These are phyloP conservation scores for Leptoxyphium fumago DNA, from an alignment of 2,329 filamentous ascomycete species.

Conservation along the genomic window DNA sequence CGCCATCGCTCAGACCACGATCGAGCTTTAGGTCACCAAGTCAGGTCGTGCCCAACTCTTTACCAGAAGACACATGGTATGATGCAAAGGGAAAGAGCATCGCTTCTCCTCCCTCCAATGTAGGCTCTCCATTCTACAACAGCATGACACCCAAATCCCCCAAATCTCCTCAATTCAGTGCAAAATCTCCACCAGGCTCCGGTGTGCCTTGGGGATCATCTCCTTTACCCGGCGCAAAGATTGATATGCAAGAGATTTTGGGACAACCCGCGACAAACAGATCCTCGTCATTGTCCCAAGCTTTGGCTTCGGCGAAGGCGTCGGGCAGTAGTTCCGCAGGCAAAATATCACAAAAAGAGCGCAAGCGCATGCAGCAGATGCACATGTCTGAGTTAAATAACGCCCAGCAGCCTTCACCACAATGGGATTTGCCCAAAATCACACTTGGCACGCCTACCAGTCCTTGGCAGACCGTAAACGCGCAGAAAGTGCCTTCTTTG, in stretches of 20 bases:
- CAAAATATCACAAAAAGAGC: conserved; percentile 82
- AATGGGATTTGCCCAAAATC: background rate
- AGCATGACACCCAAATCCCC: conserved; percentile 17
- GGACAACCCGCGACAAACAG: conserved; percentile 38
- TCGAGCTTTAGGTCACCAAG: conserved; percentile 2
- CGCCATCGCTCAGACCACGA: conserved; percentile 15
- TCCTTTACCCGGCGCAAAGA: conserved; percentile 43
- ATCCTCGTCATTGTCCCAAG: conserved; percentile 29
- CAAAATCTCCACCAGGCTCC: conserved; percentile 11
- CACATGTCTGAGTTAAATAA: conserved; percentile 29
- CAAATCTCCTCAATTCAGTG: conserved; percentile 15
- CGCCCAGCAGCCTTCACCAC: conserved; percentile 12
- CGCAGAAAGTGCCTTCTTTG: conserved; percentile 34
- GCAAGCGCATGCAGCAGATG: conserved; percentile 66
- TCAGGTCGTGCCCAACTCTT: conserved; percentile 2
- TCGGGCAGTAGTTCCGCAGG: conserved; percentile 22
- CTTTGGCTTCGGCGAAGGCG: conserved; percentile 16
- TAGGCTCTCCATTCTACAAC: conserved; percentile 13
- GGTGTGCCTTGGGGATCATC: conserved; percentile 38
- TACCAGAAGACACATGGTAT: conserved; percentile 24
- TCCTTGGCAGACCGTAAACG: conserved; percentile 51
- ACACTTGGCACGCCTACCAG: conserved; percentile 23
- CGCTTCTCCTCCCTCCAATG: conserved; percentile 6
- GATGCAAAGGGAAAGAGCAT: conserved; percentile 25
- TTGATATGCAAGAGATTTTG: conserved; percentile 69